Evolutionary conservation across 2,329 filamentous ascomycete genomes (phyloP).

Genomic region (Penicillium polonicum): DNA sequence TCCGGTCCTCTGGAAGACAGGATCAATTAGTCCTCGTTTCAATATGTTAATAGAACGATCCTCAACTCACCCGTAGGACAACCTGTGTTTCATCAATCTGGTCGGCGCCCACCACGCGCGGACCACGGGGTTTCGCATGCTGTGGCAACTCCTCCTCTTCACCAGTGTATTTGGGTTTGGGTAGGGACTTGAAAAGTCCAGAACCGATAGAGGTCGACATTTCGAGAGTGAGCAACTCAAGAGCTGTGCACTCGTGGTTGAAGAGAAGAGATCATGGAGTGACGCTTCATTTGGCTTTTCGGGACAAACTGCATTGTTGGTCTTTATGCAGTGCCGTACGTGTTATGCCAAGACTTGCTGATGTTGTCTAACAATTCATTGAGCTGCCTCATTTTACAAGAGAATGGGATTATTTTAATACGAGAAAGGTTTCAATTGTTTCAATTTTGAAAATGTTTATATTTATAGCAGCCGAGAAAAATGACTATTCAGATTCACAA

Average conservation of each 20-base stretch:
- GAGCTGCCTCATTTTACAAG: background rate
- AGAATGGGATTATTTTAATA: background rate
- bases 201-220: slow-evolving; percentile 66
- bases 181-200: slow-evolving; percentile 75
- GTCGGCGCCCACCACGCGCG: slow-evolving; percentile 75
- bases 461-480: too few relatives aligned
- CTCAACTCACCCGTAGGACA: slow-evolving; percentile 65
- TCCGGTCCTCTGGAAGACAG: slow-evolving; percentile 61
- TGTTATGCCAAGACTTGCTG: slow-evolving; percentile 10
- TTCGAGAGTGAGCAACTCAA: slow-evolving; percentile 19
- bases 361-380: background rate
- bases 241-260: slow-evolving; percentile 19
- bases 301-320: slow-evolving; percentile 18
- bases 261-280: slow-evolving; percentile 18
- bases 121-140: slow-evolving; percentile 72
- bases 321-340: slow-evolving; percentile 2
- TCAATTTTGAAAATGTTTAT: accelerated
- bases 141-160: slow-evolving; percentile 78
- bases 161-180: slow-evolving; percentile 86
- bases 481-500: background rate
- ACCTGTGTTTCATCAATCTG: slow-evolving; percentile 84
- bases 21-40: slow-evolving; percentile 4
- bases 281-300: slow-evolving; percentile 23
- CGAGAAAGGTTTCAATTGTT: background rate
- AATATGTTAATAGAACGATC: slow-evolving; percentile 7